These are phyloP conservation scores for Aspergillus cavernicola DNA, from an alignment of 495 filamentous ascomycete species.

Conservation along the genomic window DNA sequence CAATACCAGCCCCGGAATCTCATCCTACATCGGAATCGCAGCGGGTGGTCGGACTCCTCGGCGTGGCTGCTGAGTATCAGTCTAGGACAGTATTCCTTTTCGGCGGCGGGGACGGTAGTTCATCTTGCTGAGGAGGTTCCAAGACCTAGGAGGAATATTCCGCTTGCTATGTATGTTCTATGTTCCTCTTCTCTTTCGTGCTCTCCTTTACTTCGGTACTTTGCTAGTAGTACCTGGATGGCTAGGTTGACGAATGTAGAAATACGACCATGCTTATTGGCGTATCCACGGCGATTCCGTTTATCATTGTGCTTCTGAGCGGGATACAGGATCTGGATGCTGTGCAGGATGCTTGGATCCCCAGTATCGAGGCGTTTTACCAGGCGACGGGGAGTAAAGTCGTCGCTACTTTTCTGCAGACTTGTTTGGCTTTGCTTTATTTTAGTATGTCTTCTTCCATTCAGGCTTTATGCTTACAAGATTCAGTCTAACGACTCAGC, in stretches of 20 bases:
- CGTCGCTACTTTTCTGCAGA: constrained; percentile 23
- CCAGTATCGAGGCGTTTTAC: constrained; percentile 28
- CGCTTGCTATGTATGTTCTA: constrained; percentile 19
- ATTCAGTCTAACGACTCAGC: background rate
- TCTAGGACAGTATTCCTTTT: constrained; percentile 17
- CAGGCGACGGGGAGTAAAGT: constrained; percentile 28
- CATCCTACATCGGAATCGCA: constrained; percentile 16
- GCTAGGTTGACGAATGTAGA: constrained; percentile 2
- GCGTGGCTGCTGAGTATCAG: constrained; percentile 25
- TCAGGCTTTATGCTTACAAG: background rate
- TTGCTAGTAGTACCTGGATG: too few species aligned
- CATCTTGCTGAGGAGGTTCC: constrained; percentile 33
- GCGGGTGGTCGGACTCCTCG: constrained; percentile 23
- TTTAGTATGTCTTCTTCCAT: constrained; percentile 20
- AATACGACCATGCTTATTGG: constrained; percentile 24
- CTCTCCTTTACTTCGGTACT: too few species aligned
- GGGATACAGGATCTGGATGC: constrained; percentile 29
- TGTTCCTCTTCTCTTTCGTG: background rate
- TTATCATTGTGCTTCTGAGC: constrained; percentile 27
- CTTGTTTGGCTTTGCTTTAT: constrained; percentile 29
- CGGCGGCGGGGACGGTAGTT: constrained; percentile 18
- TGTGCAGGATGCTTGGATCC: constrained; percentile 22
- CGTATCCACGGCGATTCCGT: constrained; percentile 26
- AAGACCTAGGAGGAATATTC: constrained; percentile 21
- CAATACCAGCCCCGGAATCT: constrained; percentile 17